A percentile compares a stretch with the other conserved stretches of the same genome.
phyloP scores from a whole-genome alignment of 129 eudicot species.

The Arctium minus region DNA sequence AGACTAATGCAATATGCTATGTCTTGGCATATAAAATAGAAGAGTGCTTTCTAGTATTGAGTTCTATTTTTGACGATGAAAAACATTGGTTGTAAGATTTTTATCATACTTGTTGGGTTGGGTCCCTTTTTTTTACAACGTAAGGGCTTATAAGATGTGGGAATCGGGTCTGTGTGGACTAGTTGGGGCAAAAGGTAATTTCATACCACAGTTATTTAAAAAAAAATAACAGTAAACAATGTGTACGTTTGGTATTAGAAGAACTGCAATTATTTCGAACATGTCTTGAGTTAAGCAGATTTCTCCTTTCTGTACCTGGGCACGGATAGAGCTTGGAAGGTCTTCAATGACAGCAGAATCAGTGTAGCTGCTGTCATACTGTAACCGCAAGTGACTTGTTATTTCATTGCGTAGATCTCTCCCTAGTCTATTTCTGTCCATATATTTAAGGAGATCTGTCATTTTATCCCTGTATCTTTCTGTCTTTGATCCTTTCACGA shows the following conservation, averaged over 20 bases:
- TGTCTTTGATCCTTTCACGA: slow-evolving; percentile 95
- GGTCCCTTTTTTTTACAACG: background rate
- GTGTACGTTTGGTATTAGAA: background rate
- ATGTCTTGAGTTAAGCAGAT: background rate
- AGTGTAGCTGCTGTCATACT: slow-evolving; percentile 78
- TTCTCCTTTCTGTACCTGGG: slow-evolving; percentile 46
- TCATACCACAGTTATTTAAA: background rate
- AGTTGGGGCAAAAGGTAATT: background rate
- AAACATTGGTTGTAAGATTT: background rate
- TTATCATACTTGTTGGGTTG: background rate
- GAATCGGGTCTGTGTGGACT: background rate
- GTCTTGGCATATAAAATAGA: background rate
- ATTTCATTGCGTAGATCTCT: slow-evolving; percentile 70
- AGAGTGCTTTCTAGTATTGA: background rate
- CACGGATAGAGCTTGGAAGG: slow-evolving; percentile 84
- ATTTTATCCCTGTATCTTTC: slow-evolving; percentile 87
- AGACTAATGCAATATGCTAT: background rate
- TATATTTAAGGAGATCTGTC: slow-evolving; percentile 70
- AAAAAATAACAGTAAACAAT: background rate
- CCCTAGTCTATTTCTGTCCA: slow-evolving; percentile 74
- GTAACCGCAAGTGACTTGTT: slow-evolving; percentile 71
- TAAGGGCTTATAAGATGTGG: background rate
- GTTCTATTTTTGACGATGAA: background rate
- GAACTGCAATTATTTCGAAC: background rate
- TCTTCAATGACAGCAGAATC: slow-evolving; percentile 78